Evolutionary conservation across 495 filamentous ascomycete species (phyloP).

Genomic region (Penicillium cosmopolitanum): DNA sequence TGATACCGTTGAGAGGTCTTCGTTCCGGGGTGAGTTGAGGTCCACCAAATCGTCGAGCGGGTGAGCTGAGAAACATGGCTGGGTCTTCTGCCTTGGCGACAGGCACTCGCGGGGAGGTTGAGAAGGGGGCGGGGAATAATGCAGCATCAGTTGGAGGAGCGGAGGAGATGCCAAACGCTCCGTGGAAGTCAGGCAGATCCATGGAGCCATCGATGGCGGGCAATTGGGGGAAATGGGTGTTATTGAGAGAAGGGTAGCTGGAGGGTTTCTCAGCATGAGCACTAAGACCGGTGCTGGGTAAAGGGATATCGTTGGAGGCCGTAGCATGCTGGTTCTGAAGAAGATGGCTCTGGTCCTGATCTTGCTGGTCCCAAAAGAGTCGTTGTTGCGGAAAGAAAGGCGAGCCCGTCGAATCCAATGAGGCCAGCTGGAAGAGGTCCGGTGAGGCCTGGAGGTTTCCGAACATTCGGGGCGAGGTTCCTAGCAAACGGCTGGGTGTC

Average conservation of each 20-base stretch:
- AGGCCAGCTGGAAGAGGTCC: conserved; percentile 69
- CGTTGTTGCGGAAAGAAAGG: conserved; percentile 67
- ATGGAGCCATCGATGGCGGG: conserved; percentile 43
- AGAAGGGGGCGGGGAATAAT: conserved; percentile 51
- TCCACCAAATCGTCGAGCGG: conserved; percentile 50
- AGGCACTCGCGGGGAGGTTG: conserved; percentile 48
- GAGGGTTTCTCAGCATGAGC: conserved; percentile 11
- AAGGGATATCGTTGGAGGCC: conserved; percentile 21
- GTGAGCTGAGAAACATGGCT: conserved; percentile 59
- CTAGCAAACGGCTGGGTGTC: conserved; percentile 49
- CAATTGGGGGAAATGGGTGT: conserved; percentile 41
- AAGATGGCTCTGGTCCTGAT: conserved; percentile 17
- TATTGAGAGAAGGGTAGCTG: conserved; percentile 12
- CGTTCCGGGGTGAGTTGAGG: conserved; percentile 40
- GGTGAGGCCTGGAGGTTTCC: conserved; percentile 62
- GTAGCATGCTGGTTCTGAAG: background rate
- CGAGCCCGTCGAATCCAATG: conserved; percentile 70
- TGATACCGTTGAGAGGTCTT: conserved; percentile 34
- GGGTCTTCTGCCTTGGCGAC: conserved; percentile 53
- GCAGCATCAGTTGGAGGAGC: conserved; percentile 44
- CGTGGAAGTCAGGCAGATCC: conserved; percentile 45
- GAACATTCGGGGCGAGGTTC: conserved; percentile 50
- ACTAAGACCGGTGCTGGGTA: conserved; percentile 13
- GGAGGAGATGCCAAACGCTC: conserved; percentile 35
- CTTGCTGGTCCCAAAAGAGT: conserved; percentile 73